These are phyloP conservation scores for Sporisorium scitamineum DNA, from an alignment of 1,284 basidiomycete genomes.

Conservation along the genomic window DNA sequence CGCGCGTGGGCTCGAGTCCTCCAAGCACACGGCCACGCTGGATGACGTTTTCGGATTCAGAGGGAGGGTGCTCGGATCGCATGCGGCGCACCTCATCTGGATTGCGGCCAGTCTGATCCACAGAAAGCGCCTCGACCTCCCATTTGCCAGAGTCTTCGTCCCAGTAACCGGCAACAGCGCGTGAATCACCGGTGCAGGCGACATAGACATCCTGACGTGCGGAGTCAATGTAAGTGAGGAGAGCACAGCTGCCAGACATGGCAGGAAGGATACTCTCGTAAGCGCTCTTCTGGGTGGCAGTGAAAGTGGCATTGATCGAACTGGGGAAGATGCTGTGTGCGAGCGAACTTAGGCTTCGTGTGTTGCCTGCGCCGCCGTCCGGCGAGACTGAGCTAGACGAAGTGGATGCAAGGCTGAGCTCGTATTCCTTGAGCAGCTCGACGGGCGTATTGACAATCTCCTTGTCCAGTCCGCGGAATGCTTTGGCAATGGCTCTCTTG, in stretches of 20 bases:
- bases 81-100: slow-evolving; percentile 82
- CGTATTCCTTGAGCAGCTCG: slow-evolving; percentile 75
- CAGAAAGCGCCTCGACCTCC: slow-evolving; percentile 89
- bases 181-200: slow-evolving; percentile 91
- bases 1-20: slow-evolving; percentile 91
- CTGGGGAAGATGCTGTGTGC: slow-evolving; percentile 66
- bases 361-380: slow-evolving; percentile 35
- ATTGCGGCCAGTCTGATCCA: slow-evolving; percentile 96
- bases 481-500: slow-evolving; percentile 79
- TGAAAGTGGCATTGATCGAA: slow-evolving; percentile 51
- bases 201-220: slow-evolving; percentile 68
- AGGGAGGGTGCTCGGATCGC: slow-evolving; percentile 81
- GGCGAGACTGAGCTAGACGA: slow-evolving; percentile 51
- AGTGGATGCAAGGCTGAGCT: slow-evolving; percentile 71
- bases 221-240: slow-evolving; percentile 67
- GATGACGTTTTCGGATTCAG: slow-evolving; percentile 85
- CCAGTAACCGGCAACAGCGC: slow-evolving; percentile 95
- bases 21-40: slow-evolving; percentile 78
- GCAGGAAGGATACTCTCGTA: slow-evolving; percentile 67
- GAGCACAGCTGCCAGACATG: slow-evolving; percentile 63
- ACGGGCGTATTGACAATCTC: slow-evolving; percentile 82
- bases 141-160: slow-evolving; percentile 73
- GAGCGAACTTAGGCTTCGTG: slow-evolving; percentile 60
- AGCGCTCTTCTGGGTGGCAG: slow-evolving; percentile 61
- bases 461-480: slow-evolving; percentile 82